Evolutionary conservation across 1,139 yeast genomes (phyloP), one percentile per base, ranked within the genome.

Genomic region (Diutina rugosa): DNA sequence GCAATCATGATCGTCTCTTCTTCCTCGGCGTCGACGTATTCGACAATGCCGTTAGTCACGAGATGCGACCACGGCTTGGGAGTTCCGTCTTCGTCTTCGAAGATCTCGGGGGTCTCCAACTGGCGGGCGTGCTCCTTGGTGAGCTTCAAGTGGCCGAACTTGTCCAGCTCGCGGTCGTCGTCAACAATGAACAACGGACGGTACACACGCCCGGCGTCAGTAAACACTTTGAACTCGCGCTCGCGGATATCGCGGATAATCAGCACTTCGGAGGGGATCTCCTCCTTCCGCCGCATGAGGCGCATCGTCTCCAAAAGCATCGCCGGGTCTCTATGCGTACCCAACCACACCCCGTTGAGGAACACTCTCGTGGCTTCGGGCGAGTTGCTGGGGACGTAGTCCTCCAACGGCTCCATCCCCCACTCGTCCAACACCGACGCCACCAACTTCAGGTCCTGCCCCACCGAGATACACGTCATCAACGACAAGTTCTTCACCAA

Each of bases 291-390:
- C 75, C 99, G 84, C 67, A 95, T 79, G 58, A 87, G 84, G 68
- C 95, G 84, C 84, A 93, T 87, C 38, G 97, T 91, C 56, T 87
- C 91, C 58, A 90, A 95, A 67, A 93, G 80, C 67, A 84, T 83
- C 14, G 93, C 89, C 49, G 99, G 98, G 64, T 93, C 97, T 73
- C 96, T 84, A 69, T 93, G 98, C 51, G 95, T 93, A 76, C 99
- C 99, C 55, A 91, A 95, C 99, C 99, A 95, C 58, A 93, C 97
- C 78, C 99, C 99, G 68, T 93, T 93, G 56, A 93, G 96, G 69
- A 95, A 93, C 58, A 95, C 93, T 72, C 97, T 82, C 3, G 98
- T 91, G 29, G 96, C 89, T 67, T 88, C 90, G 55, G 95, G 95
- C 56, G 91, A 84, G 62, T 90, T 90, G 59, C 90, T 90, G 47